phyloP scores from a whole-genome alignment of 2,329 filamentous ascomycete genomes.

The Gaeumannomyces tritici region DNA sequence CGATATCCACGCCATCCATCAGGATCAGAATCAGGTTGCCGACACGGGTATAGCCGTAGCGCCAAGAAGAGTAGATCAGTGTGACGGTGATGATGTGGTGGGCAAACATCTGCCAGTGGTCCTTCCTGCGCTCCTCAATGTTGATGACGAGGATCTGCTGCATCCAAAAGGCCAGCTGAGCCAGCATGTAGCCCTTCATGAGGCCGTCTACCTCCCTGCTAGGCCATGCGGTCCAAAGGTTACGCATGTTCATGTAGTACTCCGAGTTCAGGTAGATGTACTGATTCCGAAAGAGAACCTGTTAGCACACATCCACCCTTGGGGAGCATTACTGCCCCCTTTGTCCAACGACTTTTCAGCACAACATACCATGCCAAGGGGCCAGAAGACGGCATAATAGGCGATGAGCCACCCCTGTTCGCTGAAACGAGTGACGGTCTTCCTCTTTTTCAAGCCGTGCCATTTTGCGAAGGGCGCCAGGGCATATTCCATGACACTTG shows the following conservation, averaged over 20 bases:
- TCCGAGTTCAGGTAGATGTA: conserved; percentile 71
- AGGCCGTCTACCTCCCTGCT: conserved; percentile 62
- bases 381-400: conserved; percentile 77
- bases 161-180: conserved; percentile 85
- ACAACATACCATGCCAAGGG: conserved; percentile 65
- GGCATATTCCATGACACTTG: conserved; percentile 77
- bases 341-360: not conserved
- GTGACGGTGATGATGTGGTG: conserved; percentile 86
- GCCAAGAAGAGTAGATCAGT: conserved; percentile 74
- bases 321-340: not conserved
- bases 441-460: conserved; percentile 65
- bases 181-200: conserved; percentile 83
- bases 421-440: conserved; percentile 73
- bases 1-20: conserved; percentile 88
- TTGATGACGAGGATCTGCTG: conserved; percentile 92
- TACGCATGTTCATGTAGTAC: conserved; percentile 67
- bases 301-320: not conserved
- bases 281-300: conserved; percentile 29
- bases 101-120: conserved; percentile 90
- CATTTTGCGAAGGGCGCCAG: conserved; percentile 67
- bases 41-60: conserved; percentile 77
- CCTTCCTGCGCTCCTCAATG: conserved; percentile 89
- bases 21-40: conserved; percentile 82
- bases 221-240: conserved; percentile 82
- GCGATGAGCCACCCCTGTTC: conserved; percentile 89